phyloP scores from a whole-genome alignment of 768 basidiomycete genomes.

The Phaffia tasmanica region DNA sequence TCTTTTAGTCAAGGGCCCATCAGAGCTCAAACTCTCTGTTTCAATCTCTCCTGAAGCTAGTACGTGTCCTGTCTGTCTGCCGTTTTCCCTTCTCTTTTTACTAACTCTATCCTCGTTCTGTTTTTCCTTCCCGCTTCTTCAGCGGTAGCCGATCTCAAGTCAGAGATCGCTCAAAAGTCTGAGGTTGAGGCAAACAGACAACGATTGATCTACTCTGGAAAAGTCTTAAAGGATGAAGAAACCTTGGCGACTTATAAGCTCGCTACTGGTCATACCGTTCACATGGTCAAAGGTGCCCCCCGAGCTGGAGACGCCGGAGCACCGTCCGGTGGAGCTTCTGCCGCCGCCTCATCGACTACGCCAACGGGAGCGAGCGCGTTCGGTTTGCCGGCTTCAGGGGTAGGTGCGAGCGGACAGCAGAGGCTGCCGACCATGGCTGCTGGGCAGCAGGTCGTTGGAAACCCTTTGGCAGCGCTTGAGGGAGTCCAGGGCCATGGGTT shows the following conservation, averaged over 20 bases:
- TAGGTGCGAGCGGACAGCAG: slow-evolving; percentile 44
- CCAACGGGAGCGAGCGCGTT: slow-evolving; percentile 40
- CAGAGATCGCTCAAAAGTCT: slow-evolving; percentile 70
- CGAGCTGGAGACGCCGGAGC: slow-evolving; percentile 33
- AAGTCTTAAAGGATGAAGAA: slow-evolving; percentile 60
- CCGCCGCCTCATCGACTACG: slow-evolving; percentile 27
- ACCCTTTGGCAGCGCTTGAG: slow-evolving; percentile 75
- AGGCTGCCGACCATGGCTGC: slow-evolving; percentile 75
- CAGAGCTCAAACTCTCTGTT: slow-evolving; percentile 68
- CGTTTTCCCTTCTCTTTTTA: neutral
- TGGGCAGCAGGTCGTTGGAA: slow-evolving; percentile 58
- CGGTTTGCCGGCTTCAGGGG: slow-evolving; percentile 30
- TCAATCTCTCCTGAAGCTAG: slow-evolving; percentile 13
- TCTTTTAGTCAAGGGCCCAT: slow-evolving; percentile 46
- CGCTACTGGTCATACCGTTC: slow-evolving; percentile 72
- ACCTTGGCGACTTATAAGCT: slow-evolving; percentile 75
- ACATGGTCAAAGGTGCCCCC: slow-evolving; percentile 81
- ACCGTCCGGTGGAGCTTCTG: slow-evolving; percentile 3
- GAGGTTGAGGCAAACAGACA: slow-evolving; percentile 79
- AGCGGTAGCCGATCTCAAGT: slow-evolving; percentile 76
- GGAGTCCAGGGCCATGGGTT: slow-evolving; percentile 63
- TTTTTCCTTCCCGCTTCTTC: neutral
- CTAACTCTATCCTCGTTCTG: neutral
- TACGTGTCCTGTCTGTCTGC: neutral
- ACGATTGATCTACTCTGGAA: slow-evolving; percentile 75